These are phyloP conservation scores for Amaranthus cruentus DNA, from an alignment of 148 eudicot genomes.

Conservation along the genomic window DNA sequence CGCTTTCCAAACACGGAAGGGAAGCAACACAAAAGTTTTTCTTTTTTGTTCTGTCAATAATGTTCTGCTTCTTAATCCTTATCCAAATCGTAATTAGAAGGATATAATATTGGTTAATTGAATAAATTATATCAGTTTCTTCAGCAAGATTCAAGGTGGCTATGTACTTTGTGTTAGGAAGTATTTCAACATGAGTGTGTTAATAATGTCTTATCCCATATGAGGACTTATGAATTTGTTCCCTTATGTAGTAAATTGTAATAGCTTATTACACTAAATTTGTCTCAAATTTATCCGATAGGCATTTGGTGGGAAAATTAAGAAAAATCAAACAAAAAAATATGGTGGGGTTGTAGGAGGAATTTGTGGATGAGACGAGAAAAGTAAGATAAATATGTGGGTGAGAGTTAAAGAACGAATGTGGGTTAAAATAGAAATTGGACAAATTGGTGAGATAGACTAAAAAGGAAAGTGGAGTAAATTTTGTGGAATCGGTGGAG, in stretches of 20 bases:
- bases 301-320: not conserved
- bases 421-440: not conserved
- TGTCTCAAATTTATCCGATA: no score
- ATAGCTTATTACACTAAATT: not conserved
- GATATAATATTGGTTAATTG: constrained; percentile 3
- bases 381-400: no score
- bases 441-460: no score
- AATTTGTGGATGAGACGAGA: no score
- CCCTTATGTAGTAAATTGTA: not conserved
- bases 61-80: constrained; percentile 6
- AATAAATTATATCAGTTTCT: not conserved
- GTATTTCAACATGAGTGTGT: not conserved
- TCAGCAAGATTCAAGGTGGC: constrained; percentile 19
- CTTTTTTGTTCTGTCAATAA: not conserved
- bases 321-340: not conserved
- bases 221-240: constrained; percentile 11
- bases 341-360: no score
- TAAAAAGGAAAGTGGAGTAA: no score
- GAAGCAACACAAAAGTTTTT: not conserved
- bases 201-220: constrained; percentile 2
- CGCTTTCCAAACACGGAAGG: no score
- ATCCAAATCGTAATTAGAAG: constrained; percentile 7
- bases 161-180: not conserved
- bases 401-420: not conserved
- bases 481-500: no score